A percentile compares a stretch with the other conserved stretches of the same genome.
Evolutionary conservation across 2,329 filamentous ascomycete genomes (phyloP).

Genomic region (Cladosporium sp.): DNA sequence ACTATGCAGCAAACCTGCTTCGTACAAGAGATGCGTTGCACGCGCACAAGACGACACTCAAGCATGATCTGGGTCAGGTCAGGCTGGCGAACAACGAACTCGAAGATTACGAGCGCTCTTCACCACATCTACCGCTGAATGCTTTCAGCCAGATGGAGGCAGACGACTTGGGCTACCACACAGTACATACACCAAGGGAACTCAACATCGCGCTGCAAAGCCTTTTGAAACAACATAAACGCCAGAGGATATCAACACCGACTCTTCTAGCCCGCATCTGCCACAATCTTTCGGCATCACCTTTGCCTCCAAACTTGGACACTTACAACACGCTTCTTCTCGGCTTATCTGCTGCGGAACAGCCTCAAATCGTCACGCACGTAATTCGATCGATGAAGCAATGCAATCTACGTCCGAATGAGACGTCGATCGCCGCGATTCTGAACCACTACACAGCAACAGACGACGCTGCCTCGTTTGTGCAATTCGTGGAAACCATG

Average conservation of each 20-base stretch:
- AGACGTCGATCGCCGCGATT: conserved; percentile 44
- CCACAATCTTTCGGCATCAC: conserved; percentile 66
- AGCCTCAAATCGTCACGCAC: conserved; percentile 30
- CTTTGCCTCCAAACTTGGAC: conserved; percentile 61
- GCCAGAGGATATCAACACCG: conserved; percentile 23
- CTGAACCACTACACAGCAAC: conserved; percentile 42
- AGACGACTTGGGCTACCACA: conserved; percentile 16
- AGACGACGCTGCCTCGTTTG: conserved; percentile 38
- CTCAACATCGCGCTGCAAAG: conserved; percentile 29
- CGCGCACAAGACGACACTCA: conserved; percentile 8
- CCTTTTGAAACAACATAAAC: conserved; percentile 27
- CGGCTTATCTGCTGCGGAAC: conserved; percentile 53
- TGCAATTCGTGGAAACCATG: conserved; percentile 43
- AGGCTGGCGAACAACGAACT: not conserved
- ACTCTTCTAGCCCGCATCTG: conserved; percentile 44
- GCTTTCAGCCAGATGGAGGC: not conserved
- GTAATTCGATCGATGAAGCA: conserved; percentile 33
- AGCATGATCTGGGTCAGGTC: conserved; percentile 5
- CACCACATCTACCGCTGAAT: not conserved
- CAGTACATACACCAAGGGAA: conserved; percentile 23
- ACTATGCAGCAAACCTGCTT: conserved; percentile 25
- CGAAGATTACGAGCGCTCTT: conserved; percentile 13
- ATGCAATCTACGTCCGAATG: conserved; percentile 47
- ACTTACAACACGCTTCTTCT: conserved; percentile 71
- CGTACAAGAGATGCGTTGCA: conserved; percentile 7